phyloP scores from a whole-genome alignment of 2,329 filamentous ascomycete genomes.

The Scytalidium sp. region DNA sequence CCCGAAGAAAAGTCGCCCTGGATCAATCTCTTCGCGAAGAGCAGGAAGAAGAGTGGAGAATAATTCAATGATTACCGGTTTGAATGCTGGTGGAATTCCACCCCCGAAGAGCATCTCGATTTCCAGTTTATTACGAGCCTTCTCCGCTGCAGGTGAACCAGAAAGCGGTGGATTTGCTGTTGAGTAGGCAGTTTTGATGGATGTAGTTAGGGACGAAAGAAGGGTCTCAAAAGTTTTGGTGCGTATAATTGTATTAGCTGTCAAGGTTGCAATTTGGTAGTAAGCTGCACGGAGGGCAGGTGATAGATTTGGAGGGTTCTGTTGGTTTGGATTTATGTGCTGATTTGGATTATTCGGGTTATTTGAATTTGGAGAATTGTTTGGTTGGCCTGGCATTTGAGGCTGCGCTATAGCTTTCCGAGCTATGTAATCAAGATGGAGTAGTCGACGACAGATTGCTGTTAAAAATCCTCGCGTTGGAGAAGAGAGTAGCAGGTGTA shows the following conservation, averaged over 20 bases:
- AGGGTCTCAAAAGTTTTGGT: slow-evolving; percentile 27
- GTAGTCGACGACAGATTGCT: slow-evolving; percentile 63
- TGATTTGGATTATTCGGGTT: slow-evolving; percentile 7
- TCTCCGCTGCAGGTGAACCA: slow-evolving; percentile 15
- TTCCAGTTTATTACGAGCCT: slow-evolving; percentile 24
- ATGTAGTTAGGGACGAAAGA: slow-evolving; percentile 20
- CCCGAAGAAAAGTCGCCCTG: slow-evolving; percentile 27
- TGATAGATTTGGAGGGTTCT: slow-evolving; percentile 9
- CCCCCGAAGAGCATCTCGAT: slow-evolving; percentile 29
- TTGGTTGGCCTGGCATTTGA: neutral
- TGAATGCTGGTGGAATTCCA: slow-evolving; percentile 26
- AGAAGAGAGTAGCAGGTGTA: slow-evolving; percentile 69
- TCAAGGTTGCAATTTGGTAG: slow-evolving; percentile 26
- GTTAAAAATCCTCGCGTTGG: slow-evolving; percentile 71
- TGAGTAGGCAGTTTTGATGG: slow-evolving; percentile 24
- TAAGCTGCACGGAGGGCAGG: slow-evolving; percentile 24
- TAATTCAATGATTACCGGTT: slow-evolving; percentile 26
- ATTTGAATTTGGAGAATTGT: slow-evolving; percentile 5
- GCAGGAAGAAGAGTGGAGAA: slow-evolving; percentile 22
- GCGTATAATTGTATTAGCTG: slow-evolving; percentile 21
- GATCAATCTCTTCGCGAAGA: slow-evolving; percentile 28
- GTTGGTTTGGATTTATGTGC: slow-evolving; percentile 1
- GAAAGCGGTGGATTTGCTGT: slow-evolving; percentile 13
- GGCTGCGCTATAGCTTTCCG: slow-evolving; percentile 22
- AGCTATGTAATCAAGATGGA: slow-evolving; percentile 47